Percentiles rank a stretch among this genome's conserved stretches.
These are phyloP conservation scores for Sclerotinia subarctica DNA, from an alignment of 2,329 filamentous ascomycete genomes.

Conservation along the genomic window DNA sequence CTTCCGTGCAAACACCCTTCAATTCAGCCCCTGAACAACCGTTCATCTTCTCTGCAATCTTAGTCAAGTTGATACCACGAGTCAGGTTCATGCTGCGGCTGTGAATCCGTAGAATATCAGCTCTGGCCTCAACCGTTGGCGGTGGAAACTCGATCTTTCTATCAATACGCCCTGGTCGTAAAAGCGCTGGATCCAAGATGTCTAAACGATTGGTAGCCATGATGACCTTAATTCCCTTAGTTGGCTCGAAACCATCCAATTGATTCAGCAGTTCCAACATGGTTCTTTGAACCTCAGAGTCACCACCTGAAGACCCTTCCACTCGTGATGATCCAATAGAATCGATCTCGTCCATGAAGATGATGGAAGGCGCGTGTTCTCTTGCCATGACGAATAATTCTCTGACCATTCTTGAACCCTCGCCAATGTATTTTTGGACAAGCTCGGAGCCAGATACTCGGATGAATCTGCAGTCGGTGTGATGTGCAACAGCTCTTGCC, in stretches of 20 bases:
- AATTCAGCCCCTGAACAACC: conserved; percentile 95
- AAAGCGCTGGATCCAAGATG: conserved; percentile 89
- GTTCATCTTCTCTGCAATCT: conserved; percentile 99
- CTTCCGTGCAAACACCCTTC: conserved; percentile 98
- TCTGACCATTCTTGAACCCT: conserved; percentile 96
- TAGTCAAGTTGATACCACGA: conserved; percentile 92
- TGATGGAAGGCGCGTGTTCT: conserved; percentile 96
- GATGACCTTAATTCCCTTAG: conserved; percentile 99
- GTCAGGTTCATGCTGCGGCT: conserved; percentile 98
- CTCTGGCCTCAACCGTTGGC: conserved; percentile 90
- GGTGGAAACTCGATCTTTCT: conserved; percentile 99
- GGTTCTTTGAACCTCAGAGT: conserved; percentile 96
- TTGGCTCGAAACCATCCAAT: conserved; percentile 96
- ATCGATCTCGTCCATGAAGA: conserved; percentile 99
- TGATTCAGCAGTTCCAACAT: conserved; percentile 99
- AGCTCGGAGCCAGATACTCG: conserved; percentile 92
- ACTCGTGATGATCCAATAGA: conserved; percentile 97
- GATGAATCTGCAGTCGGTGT: conserved; percentile 99
- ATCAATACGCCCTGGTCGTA: conserved; percentile 96
- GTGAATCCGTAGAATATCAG: conserved; percentile 97
- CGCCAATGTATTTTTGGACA: conserved; percentile 99
- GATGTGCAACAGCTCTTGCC: conserved; percentile 92
- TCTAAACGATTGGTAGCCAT: conserved; percentile 99
- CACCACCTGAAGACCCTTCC: conserved; percentile 89
- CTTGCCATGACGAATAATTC: conserved; percentile 99